Evolutionary conservation across 1,139 yeast genomes (phyloP).

Genomic region (Pichia sp.): DNA sequence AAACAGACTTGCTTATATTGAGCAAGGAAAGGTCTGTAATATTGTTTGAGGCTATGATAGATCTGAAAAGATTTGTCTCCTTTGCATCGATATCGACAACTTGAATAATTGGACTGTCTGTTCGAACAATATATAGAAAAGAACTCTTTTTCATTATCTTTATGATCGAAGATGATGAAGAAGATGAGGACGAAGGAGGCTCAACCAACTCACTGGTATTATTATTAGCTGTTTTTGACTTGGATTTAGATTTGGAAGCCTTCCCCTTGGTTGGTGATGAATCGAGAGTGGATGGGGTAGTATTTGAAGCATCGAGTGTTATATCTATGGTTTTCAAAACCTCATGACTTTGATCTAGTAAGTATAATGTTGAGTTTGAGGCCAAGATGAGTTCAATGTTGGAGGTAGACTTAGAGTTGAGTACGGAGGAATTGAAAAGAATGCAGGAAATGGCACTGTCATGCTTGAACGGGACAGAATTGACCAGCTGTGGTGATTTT

Average conservation of each 20-base stretch:
- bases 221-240: not conserved
- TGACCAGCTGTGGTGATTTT: conserved; percentile 16
- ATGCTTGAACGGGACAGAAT: conserved; percentile 22
- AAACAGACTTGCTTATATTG: not conserved
- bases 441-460: conserved; percentile 23
- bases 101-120: conserved; percentile 6
- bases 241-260: not conserved
- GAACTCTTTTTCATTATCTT: conserved; percentile 9
- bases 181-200: not conserved
- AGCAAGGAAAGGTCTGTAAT: conserved; percentile 12
- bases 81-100: conserved; percentile 6
- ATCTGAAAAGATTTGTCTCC: not conserved
- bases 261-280: not conserved
- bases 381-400: conserved; percentile 20
- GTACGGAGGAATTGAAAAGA: conserved; percentile 10
- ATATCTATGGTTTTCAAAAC: conserved; percentile 10
- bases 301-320: not conserved
- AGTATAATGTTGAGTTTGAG: conserved; percentile 21
- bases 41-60: not conserved
- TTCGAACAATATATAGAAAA: conserved; percentile 4
- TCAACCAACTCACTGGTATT: not conserved
- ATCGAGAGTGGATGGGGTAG: not conserved
- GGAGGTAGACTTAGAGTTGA: not conserved
- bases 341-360: conserved; percentile 18
- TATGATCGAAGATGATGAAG: not conserved